phyloP scores from a whole-genome alignment of 1,284 basidiomycete species.

The Golubevia sp. region DNA sequence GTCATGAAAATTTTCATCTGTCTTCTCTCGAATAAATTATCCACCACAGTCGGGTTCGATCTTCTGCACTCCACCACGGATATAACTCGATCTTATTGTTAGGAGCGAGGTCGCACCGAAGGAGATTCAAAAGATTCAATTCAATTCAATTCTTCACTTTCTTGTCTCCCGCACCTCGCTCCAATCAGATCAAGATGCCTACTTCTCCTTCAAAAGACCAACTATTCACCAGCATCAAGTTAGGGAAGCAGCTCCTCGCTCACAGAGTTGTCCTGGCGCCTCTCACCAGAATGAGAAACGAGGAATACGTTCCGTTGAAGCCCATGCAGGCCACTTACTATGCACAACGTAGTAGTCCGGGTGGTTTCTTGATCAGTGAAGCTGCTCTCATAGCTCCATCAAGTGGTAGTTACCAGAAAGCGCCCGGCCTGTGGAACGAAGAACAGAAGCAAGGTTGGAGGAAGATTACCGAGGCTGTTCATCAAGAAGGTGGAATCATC shows the following conservation, averaged over 20 bases:
- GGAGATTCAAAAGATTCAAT: no score
- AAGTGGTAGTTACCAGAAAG: constrained; percentile 14
- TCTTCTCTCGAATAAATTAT: no score
- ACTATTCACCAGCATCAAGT: constrained; percentile 1
- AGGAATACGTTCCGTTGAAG: neutral
- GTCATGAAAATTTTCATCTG: no score
- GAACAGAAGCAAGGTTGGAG: constrained; percentile 64
- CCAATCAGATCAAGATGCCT: no score
- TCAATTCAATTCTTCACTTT: neutral
- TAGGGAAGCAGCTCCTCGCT: neutral
- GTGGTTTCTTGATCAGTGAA: constrained; percentile 12
- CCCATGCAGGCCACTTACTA: neutral
- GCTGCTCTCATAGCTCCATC: constrained; percentile 8
- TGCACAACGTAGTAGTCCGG: neutral
- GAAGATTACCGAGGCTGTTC: constrained; percentile 63
- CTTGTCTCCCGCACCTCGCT: neutral
- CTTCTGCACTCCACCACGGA: no score
- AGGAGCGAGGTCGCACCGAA: no score
- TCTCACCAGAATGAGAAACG: neutral
- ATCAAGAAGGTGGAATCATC: constrained; percentile 43
- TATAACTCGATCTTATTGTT: no score
- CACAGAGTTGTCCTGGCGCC: constrained; percentile 2
- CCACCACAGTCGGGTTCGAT: no score
- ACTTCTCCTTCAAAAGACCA: constrained; percentile 1
- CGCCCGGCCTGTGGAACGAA: constrained; percentile 64